Percentiles rank a stretch among this genome's conserved stretches.
These are phyloP conservation scores for Neopestalotiopsis clavispora DNA, from an alignment of 2,329 filamentous ascomycete species.

Conservation along the genomic window DNA sequence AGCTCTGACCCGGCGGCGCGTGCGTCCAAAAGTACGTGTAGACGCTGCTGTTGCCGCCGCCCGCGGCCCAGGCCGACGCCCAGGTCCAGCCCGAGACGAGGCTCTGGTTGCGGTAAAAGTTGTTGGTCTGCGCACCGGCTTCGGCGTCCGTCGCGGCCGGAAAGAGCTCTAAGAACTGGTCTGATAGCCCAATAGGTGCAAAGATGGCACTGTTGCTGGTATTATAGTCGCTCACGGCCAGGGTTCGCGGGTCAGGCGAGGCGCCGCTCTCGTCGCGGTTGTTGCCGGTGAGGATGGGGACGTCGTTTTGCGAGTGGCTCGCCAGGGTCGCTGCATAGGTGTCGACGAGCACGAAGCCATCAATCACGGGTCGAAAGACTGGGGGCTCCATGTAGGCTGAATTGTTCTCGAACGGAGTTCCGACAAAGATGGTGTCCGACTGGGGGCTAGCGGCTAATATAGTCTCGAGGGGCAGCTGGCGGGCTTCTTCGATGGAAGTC, in stretches of 20 bases:
- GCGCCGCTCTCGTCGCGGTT: conserved; percentile 34
- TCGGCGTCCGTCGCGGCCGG: conserved; percentile 28
- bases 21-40: conserved; percentile 37
- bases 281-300: conserved; percentile 36
- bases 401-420: conserved; percentile 30
- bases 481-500: conserved; percentile 26
- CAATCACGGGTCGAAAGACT: conserved; percentile 33
- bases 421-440: conserved; percentile 28
- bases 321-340: conserved; percentile 27
- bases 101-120: conserved; percentile 30
- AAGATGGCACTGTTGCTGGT: conserved; percentile 26
- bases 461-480: conserved; percentile 23
- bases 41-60: conserved; percentile 29
- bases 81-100: conserved; percentile 32
- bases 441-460: conserved; percentile 23
- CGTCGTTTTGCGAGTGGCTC: conserved; percentile 22
- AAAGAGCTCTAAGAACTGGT: conserved; percentile 30
- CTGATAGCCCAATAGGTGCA: conserved; percentile 19
- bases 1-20: conserved; percentile 29
- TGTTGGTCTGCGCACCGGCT: conserved; percentile 28
- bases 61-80: conserved; percentile 30
- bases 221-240: conserved; percentile 24
- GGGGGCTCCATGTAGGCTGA: conserved; percentile 27
- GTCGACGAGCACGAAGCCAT: conserved; percentile 34
- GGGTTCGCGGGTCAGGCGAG: conserved; percentile 8